Evolutionary conservation across 2,329 filamentous ascomycete species (phyloP), one percentile per base, ranked within the genome.

Genomic region (Fusarium torreyae): DNA sequence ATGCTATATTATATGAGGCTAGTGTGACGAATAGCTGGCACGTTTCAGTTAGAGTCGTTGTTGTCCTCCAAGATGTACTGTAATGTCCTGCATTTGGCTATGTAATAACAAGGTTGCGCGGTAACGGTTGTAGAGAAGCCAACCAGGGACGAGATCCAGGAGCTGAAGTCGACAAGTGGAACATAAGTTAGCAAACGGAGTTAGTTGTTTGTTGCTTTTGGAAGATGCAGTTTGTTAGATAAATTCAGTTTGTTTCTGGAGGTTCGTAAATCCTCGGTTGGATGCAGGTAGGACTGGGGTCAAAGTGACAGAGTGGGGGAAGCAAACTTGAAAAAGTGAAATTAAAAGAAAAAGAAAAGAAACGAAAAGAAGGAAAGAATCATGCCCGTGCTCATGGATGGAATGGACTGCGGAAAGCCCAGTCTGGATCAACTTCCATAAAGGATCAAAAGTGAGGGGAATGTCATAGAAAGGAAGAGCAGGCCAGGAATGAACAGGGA

Each of bases 11-110:
- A 24, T 49, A 64, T 73, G 61, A 63, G 68, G 68, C 59, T 64
- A 66, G 63, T 70, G 68, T 70, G 69, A 66, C 66, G 57, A 70
- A 50, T 52, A 48, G 59, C 57, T 66, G 68, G 63, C 57, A 61
- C 43, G 57, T 57, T 66, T 67, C 42, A 70, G 63, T 61, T 45
- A 28, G 33, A 57, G 44, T 39, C 22, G 50, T 31, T 8, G 15
- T 31, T 11, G 15, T 40, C 43, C 55, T 64, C 36, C 50, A 22
- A 63, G 17, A 55, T 43, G 42, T n/a, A 31, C 40, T 48, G 43
- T 13, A 31, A 31, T 31, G 10, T 31, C 28, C 28, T 31, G 28
- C 10, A 31, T 10, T 31, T 31, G 28, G 28, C 28, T 31, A 31
- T 31, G 28, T 31, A 31, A 31, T 31, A 31, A 13, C 28, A 31